These are phyloP conservation scores for Russula vinacea DNA, from an alignment of 768 basidiomycete genomes.

Conservation along the genomic window DNA sequence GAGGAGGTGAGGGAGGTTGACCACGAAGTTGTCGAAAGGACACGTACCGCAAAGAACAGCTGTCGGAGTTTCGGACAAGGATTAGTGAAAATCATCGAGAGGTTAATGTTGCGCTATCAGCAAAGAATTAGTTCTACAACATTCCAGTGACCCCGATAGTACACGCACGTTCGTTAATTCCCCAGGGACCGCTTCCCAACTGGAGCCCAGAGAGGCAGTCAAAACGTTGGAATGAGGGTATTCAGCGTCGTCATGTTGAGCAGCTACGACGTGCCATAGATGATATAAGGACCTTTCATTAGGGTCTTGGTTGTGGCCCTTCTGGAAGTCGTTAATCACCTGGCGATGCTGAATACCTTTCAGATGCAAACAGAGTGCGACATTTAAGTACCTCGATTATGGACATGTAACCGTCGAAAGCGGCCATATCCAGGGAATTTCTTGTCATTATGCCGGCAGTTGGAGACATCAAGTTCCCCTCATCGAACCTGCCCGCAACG, in stretches of 20 bases:
- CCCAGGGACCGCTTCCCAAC: neutral
- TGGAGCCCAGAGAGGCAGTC: neutral
- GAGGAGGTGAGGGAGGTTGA: too few relatives aligned
- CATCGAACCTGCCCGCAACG: neutral
- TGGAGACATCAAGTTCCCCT: too few relatives aligned
- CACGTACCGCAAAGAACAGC: neutral
- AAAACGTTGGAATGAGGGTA: too few relatives aligned
- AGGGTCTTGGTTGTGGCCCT: neutral
- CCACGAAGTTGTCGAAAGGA: neutral
- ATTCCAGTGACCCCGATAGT: neutral
- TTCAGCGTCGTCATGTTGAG: too few relatives aligned
- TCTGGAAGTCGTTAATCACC: neutral
- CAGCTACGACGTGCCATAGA: constrained; percentile 4
- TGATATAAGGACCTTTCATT: neutral
- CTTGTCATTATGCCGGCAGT: too few relatives aligned
- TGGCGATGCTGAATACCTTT: neutral
- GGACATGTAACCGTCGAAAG: neutral
- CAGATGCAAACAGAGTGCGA: neutral
- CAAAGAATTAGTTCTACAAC: neutral
- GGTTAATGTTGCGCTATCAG: neutral
- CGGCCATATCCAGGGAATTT: neutral
- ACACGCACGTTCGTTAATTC: neutral
- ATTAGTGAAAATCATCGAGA: neutral
- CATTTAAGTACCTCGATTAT: neutral
- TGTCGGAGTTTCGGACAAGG: neutral